phyloP scores from a whole-genome alignment of 2,329 filamentous ascomycete genomes.

The Emergomyces africanus region DNA sequence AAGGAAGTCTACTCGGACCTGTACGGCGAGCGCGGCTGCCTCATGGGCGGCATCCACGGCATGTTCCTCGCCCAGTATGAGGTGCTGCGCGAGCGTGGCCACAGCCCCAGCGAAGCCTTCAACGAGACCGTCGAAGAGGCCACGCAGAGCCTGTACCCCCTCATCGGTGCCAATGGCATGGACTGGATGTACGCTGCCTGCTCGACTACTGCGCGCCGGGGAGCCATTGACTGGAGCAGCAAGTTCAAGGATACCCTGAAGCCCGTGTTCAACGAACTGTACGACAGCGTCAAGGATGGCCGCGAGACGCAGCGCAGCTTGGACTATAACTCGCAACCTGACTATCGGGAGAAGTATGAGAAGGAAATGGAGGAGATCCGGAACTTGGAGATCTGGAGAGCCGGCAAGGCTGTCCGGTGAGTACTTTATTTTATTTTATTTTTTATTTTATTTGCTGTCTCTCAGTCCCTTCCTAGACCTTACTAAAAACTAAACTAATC shows the following conservation, averaged over 20 bases:
- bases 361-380: constrained; percentile 98
- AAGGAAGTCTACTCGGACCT: constrained; percentile 99
- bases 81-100: constrained; percentile 96
- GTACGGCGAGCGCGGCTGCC: constrained; percentile 98
- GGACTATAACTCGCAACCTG: constrained; percentile 88
- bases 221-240: constrained; percentile 97
- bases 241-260: constrained; percentile 97
- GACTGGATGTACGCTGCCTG: constrained; percentile 99
- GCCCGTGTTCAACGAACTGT: constrained; percentile 96
- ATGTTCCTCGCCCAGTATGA: constrained; percentile 99
- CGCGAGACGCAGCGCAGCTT: constrained; percentile 92
- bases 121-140: constrained; percentile 99
- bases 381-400: constrained; percentile 96
- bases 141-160: constrained; percentile 92
- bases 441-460: not conserved
- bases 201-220: constrained; percentile 95
- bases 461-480: not conserved
- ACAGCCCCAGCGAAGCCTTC: constrained; percentile 97
- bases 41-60: constrained; percentile 99
- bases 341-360: constrained; percentile 97
- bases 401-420: constrained; percentile 90
- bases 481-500: not conserved
- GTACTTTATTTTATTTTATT: constrained; percentile 17
- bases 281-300: constrained; percentile 82
- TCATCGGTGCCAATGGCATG: constrained; percentile 97